Conservation (phyloP, 371 early-diverging fungal species). For the Fennellomyces sp. region DNA sequence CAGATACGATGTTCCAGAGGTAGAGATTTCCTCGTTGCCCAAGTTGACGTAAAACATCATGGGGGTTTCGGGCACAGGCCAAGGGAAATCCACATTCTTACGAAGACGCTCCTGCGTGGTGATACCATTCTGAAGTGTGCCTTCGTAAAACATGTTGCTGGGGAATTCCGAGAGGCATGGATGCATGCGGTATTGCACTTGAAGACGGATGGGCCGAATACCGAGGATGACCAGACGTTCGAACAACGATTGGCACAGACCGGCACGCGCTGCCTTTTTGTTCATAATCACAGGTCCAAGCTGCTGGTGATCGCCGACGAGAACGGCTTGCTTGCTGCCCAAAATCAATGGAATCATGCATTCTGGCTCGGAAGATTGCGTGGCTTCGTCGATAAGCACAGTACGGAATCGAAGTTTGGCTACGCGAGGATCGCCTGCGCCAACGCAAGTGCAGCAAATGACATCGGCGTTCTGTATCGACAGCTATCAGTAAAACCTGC, state of each 20-base stretch:
- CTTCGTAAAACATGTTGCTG: conserved; percentile 99
- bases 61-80: conserved; percentile 92
- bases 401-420: conserved; percentile 87
- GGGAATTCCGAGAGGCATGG: conserved; percentile 98
- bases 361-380: conserved; percentile 98
- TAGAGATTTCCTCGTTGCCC: conserved; percentile 96
- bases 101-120: conserved; percentile 91
- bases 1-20: conserved; percentile 95
- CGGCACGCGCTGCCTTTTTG: conserved; percentile 95
- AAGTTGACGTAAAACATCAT: conserved; percentile 95
- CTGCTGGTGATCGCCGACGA: conserved; percentile 99
- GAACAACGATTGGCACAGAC: conserved; percentile 95
- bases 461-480: conserved; percentile 86
- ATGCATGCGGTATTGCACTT: conserved; percentile 99
- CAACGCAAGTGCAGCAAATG: conserved; percentile 97
- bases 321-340: conserved; percentile 93
- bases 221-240: conserved; percentile 95
- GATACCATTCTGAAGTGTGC: conserved; percentile 95
- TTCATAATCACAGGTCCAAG: conserved; percentile 98
- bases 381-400: conserved; percentile 98
- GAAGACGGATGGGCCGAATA: conserved; percentile 91
- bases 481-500: too few species aligned
- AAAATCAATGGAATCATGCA: conserved; percentile 96
- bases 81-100: conserved; percentile 89
- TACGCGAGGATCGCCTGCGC: conserved; percentile 96